Base-by-base conservation (phyloP, 164 flowering plant genomes). In the Cinnamomum chago region DNA sequence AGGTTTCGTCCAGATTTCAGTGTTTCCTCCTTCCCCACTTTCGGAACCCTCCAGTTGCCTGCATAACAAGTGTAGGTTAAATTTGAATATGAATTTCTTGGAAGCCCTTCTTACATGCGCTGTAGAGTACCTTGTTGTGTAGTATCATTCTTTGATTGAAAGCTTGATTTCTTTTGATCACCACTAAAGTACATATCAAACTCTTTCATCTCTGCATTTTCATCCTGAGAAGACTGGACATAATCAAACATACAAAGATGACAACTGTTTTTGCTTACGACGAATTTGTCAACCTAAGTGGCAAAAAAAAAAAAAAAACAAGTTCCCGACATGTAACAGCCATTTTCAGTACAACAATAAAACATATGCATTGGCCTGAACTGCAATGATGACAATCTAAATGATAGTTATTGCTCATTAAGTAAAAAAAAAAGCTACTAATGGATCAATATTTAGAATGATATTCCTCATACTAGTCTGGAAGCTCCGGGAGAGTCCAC, bases 211-310 rank as follows among this genome's bases (percentile, higher is more conserved):
- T 88, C 92, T 11, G 35, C 35, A 30, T 30, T 5, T 30, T 89
- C 95, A 76, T 85, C 92, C 94, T 87, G 80, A 35, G 75, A 71
- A 73, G 17, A 70, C 35, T 18, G 18, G 11, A 58, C 22, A 66
- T 14, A 28, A 66, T 28, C 35, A 66, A 28, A 72, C 51, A 58
- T 1, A 71, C 20, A 60, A 30, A 0, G 27, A 30, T 30, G 24
- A 3, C 11, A n/a, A 12, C 5, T 1, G 20, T 17, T 52, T 52
- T 52, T 17, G 5, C 33, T 25, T 14, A 17, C 15, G n/a, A 66
- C 17, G 20, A 66, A 66, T 64, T 64, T 23, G 24, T 24, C 9
- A 64, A 64, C 23, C 23, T 22, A 66, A 17, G 20, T 27, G 68
- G 33, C 68, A 66, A 66, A 25, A 66, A 66, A 28, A 25, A 66